Percentiles rank a stretch among this genome's conserved stretches.
phyloP scores from a whole-genome alignment of 345 rosid species.

The Hibiscus syriacus region DNA sequence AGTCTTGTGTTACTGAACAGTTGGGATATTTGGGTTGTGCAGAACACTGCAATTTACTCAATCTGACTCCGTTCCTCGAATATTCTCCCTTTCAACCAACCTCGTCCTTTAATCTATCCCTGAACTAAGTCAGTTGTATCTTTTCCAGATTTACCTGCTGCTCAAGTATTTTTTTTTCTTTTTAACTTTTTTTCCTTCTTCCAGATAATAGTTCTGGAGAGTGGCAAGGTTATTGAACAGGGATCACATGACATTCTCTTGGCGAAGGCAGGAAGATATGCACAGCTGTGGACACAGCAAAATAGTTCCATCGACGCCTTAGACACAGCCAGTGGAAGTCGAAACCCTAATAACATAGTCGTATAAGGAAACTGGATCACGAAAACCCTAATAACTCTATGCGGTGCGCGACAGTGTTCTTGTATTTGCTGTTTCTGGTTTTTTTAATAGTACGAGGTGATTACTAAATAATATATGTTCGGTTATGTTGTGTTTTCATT shows the following conservation, averaged over 20 bases:
- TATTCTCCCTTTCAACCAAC: not conserved
- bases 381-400: no score
- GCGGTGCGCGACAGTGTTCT: no score
- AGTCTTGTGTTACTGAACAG: not conserved
- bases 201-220: conserved; percentile 91
- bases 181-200: not conserved
- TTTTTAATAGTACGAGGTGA: no score
- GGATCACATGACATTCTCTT: conserved; percentile 84
- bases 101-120: not conserved
- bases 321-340: conserved; percentile 45
- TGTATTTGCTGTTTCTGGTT: no score
- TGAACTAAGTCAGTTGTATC: not conserved
- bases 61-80: not conserved
- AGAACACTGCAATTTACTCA: not conserved
- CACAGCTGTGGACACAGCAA: conserved; percentile 94
- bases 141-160: not conserved
- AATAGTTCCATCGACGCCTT: conserved; percentile 53
- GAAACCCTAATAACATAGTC: conserved; percentile 14
- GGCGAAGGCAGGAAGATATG: conserved; percentile 79
- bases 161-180: not conserved
- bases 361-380: conserved; percentile 1
- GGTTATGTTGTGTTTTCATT: no score
- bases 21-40: not conserved
- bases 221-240: conserved; percentile 88
- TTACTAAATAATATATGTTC: no score